These are phyloP conservation scores for Lactuca saligna DNA, from an alignment of 129 eudicot species.

Conservation along the genomic window DNA sequence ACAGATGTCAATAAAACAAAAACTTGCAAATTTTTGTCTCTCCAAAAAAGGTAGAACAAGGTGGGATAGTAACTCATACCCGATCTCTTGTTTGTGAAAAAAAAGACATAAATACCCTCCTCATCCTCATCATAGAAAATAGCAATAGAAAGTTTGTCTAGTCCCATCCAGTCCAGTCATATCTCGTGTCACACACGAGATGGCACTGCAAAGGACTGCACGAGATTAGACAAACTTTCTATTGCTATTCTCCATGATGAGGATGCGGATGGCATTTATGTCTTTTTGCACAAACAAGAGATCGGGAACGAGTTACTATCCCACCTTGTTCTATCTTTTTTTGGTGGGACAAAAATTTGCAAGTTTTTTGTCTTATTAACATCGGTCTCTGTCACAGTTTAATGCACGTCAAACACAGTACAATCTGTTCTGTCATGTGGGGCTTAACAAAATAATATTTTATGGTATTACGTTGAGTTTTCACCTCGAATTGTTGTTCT, in stretches of 20 bases:
- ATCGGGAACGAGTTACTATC: neutral
- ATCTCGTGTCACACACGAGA: neutral
- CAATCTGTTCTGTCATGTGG: no score
- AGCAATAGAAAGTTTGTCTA: neutral
- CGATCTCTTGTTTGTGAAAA: neutral
- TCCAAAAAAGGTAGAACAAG: no score
- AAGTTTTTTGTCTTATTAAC: neutral
- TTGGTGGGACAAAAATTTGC: neutral
- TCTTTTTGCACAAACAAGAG: neutral
- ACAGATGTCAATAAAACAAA: neutral
- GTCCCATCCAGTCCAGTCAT: neutral
- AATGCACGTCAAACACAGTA: neutral
- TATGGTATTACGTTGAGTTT: slow-evolving; percentile 21
- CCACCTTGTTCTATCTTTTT: neutral
- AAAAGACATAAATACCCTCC: neutral
- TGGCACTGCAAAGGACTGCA: neutral
- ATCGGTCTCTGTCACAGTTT: neutral
- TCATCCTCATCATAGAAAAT: neutral
- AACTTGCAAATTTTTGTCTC: no score
- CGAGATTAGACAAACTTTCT: neutral
- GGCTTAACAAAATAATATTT: neutral
- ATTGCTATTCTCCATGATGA: neutral
- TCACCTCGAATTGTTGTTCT: slow-evolving; percentile 96
- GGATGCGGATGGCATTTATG: neutral
- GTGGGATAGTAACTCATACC: neutral